A percentile compares a stretch with the other conserved stretches of the same genome.
phyloP scores from a whole-genome alignment of 2,329 filamentous ascomycete genomes.

The Penicillium expansum region DNA sequence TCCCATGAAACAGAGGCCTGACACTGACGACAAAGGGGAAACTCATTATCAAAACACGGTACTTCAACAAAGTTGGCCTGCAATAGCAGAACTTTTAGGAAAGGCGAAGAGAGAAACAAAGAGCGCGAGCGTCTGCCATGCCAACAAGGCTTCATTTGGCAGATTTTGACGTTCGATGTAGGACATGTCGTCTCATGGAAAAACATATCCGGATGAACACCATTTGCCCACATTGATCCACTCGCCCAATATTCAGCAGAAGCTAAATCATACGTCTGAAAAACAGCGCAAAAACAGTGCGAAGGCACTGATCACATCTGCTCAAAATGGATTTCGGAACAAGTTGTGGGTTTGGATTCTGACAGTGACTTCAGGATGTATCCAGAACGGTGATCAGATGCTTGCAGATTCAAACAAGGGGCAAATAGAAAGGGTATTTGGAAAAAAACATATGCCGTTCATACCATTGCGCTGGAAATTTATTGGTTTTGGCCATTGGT shows the following conservation, averaged over 20 bases:
- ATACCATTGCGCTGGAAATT: background rate
- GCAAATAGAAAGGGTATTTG: background rate
- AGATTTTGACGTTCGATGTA: background rate
- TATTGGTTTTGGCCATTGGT: slow-evolving; percentile 9
- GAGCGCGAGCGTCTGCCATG: background rate
- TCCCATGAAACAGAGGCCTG: background rate
- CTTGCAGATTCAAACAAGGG: background rate
- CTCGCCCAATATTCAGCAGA: background rate
- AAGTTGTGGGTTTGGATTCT: background rate
- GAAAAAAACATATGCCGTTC: background rate
- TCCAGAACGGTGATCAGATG: background rate
- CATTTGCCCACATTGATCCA: slow-evolving; percentile 12
- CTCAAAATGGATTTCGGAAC: background rate
- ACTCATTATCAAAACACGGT: background rate
- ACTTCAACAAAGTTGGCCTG: background rate
- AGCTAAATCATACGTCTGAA: slow-evolving; percentile 12
- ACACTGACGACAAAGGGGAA: background rate
- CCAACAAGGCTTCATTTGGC: background rate
- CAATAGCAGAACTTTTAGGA: background rate
- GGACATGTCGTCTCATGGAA: slow-evolving; percentile 7
- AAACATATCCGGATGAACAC: slow-evolving; percentile 18
- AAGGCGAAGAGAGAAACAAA: background rate
- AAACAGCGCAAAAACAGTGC: background rate
- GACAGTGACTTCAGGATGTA: background rate
- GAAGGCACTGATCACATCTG: background rate